Conservation (phyloP, 345 rosid genomes). For the rapeseed (Brassica napus) region DNA sequence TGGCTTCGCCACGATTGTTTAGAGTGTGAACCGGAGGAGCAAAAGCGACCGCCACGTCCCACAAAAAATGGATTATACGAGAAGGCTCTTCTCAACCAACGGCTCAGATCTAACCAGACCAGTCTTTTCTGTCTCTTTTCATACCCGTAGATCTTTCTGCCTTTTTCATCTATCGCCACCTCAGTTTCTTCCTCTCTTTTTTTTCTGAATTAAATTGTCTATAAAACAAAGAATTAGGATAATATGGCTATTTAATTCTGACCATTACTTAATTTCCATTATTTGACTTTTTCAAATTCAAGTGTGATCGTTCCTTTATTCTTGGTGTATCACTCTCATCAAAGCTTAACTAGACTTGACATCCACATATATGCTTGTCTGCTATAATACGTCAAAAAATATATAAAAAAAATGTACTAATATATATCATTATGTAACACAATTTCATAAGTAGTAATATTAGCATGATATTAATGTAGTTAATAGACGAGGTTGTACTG, state of each 20-base stretch:
- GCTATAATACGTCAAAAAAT: background rate
- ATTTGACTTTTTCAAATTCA: constrained; percentile 28
- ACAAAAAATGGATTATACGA: constrained; percentile 14
- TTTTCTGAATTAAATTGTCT: background rate
- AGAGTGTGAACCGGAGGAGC: constrained; percentile 7
- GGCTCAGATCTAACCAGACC: constrained; percentile 16
- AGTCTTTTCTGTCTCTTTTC: constrained; percentile 16
- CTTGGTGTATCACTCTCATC: constrained; percentile 36
- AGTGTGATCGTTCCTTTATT: constrained; percentile 1
- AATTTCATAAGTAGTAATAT: background rate
- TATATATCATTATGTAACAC: background rate
- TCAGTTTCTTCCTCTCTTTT: background rate
- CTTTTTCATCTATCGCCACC: constrained; percentile 35
- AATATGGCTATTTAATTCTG: constrained; percentile 25
- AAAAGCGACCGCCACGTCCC: constrained; percentile 39
- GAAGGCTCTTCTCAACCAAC: constrained; percentile 36
- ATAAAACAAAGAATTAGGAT: constrained; percentile 21
- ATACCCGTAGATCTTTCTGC: constrained; percentile 35
- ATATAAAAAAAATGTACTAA: background rate
- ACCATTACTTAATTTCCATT: constrained; percentile 30
- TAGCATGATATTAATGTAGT: background rate
- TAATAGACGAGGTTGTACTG: background rate
- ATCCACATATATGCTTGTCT: constrained; percentile 29
- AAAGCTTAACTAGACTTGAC: constrained; percentile 29
- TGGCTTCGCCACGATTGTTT: constrained; percentile 21